Percentiles rank a stretch among this genome's conserved stretches.
Evolutionary conservation across 2,329 filamentous ascomycete genomes (phyloP).

Genomic region (Talaromyces funiculosus): DNA sequence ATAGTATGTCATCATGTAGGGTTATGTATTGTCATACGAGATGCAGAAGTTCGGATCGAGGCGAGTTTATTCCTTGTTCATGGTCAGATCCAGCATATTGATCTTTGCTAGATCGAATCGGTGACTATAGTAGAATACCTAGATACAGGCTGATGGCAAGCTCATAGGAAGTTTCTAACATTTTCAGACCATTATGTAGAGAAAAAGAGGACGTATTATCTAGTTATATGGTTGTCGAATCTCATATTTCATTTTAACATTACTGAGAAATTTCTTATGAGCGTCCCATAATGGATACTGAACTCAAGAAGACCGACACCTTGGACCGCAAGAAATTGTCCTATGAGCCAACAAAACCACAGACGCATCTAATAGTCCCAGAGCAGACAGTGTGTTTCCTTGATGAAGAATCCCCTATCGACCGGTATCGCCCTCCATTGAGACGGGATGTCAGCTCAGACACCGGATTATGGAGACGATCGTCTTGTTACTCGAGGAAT

Average conservation of each 20-base stretch:
- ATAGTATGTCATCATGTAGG: not conserved
- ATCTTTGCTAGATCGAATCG: not conserved
- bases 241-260: not conserved
- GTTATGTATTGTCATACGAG: not conserved
- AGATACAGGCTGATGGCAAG: not conserved
- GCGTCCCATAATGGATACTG: not conserved
- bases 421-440: slow-evolving; percentile 3
- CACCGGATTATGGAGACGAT: not conserved
- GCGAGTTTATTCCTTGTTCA: not conserved
- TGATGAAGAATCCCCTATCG: slow-evolving; percentile 7
- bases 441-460: not conserved
- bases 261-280: not conserved
- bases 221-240: not conserved
- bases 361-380: not conserved
- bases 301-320: not conserved
- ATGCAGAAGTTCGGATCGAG: not conserved
- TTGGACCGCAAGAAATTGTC: not conserved
- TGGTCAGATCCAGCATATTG: not conserved
- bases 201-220: not conserved
- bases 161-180: not conserved
- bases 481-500: slow-evolving; percentile 7
- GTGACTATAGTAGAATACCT: not conserved
- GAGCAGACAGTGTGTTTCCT: not conserved
- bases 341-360: not conserved
- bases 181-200: not conserved